Evolutionary conservation across 2,329 filamentous ascomycete species (phyloP), one percentile per base, ranked within the genome.

Genomic region (Diaporthe nobilis): DNA sequence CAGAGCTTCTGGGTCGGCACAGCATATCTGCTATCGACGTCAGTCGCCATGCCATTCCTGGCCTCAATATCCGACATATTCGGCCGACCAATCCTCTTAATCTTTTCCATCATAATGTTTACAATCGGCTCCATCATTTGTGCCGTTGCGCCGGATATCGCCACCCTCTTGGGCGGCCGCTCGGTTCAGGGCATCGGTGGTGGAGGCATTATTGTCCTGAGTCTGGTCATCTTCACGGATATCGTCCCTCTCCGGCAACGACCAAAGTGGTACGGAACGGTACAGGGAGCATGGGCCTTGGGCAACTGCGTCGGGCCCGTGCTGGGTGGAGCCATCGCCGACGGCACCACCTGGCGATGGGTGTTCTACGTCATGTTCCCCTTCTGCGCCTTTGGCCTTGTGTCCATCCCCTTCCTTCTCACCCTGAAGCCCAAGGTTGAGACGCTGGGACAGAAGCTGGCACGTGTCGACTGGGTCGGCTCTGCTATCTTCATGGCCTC

Each of bases 281-380:
- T 85, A 34, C 80, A 84, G 51, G 81, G 81, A 25, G 81, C 85
- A 0, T 86, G 84, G 82, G 84, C 83, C 1, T 70, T 88, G 22
- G 87, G 86, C 0, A 85, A 83, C 34, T 82, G 83, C 0, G 71
- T 87, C 9, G 87, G 84, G 0, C 84, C 85, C 1, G 80, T 87
- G 53, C 79, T 86, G 5, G 85, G 84, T 2, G 84, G 84, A 6
- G 79, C 79, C 37, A 82, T 85, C 72, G 82, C 80, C 1, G 76
- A 84, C 70, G 78, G 80, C n/a, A 82, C 80, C 1, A 83, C 83
- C 0, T 89, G 87, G 87, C 80, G 85, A 12, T 89, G 86, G 86
- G 83, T 85, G 34, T 90, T 90, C 77, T 88, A 87, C 75, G 77
- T 87, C 63, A 87, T 86, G 82, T 83, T 88, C 49, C 86, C 86